Evolutionary conservation across 225 moss, liverwort and hornwort genomes (phyloP), one percentile per base, ranked within the genome.

Genomic region (Bryoerythrophyllum caledonicum): DNA sequence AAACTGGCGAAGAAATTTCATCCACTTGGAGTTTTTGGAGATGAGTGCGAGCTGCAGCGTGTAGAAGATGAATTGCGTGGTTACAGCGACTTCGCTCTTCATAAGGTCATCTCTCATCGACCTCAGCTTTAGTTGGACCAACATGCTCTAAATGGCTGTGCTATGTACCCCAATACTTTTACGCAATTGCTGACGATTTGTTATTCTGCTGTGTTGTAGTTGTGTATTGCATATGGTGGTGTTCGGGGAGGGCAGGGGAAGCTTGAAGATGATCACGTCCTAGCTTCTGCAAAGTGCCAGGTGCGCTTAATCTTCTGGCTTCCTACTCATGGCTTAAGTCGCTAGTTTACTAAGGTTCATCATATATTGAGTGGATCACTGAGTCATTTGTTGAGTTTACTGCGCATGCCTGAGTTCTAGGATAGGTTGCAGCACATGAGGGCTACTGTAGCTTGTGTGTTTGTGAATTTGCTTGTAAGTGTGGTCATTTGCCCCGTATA

Each of bases 261-360:
- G 84, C 85, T 97, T 59, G 75, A 59, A 60, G 76, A 83, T 21
- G 70, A 85, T 74, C 89, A 94, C 84, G 91, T 82, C 57, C 78
- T 97, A 69, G 87, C 84, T 73, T 94, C 96, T 72, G 83, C 90
- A 48, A 97, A 97, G 71, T 97, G 94, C 80, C 96, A 94, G 90
- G 84, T 94, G 28, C 68, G 67, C 70, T 51, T 34, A 30, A 51
- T 75, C 30, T 75, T 68, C 60, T 58, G 53, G 23, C n/a, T 53
- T 16, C 17, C 20, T 30, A 44, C 62, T 73, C 68, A 62, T 59
- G 59, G 74, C 48, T 4, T 35, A 51, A 63, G 63, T 60, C 32
- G 38, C 14, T 72, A 67, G 52, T 60, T 65, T 70, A 10, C 67
- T 21, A 11, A 54, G 66, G 65, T 66, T 65, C 24, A 41, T 75